phyloP scores from a whole-genome alignment of 2,329 filamentous ascomycete genomes.

The Cercospora janseana region DNA sequence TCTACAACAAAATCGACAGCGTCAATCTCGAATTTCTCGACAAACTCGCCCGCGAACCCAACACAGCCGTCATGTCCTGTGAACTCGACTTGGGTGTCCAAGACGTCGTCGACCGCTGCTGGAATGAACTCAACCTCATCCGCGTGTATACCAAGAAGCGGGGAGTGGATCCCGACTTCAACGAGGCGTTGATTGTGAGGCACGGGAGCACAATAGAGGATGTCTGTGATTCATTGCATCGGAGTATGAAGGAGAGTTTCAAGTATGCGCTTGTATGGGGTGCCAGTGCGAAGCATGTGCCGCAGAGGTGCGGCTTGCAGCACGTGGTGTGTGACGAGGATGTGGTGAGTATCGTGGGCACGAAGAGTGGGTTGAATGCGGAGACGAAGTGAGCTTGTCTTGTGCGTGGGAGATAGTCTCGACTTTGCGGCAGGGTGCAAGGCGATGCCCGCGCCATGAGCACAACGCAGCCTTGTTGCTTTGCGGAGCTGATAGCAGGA shows the following conservation, averaged over 20 bases:
- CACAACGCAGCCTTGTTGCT: too few relatives aligned
- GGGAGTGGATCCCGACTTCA: slow-evolving; percentile 83
- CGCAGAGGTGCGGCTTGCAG: slow-evolving; percentile 83
- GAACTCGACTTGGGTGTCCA: slow-evolving; percentile 90
- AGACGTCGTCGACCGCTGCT: slow-evolving; percentile 92
- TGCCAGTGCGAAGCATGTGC: slow-evolving; percentile 89
- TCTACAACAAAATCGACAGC: slow-evolving; percentile 99
- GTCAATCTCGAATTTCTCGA: slow-evolving; percentile 92
- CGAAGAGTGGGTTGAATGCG: slow-evolving; percentile 37
- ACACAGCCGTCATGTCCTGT: slow-evolving; percentile 96
- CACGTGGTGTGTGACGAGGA: slow-evolving; percentile 74
- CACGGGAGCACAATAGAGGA: slow-evolving; percentile 88
- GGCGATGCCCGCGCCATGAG: too few relatives aligned
- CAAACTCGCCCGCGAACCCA: slow-evolving; percentile 82
- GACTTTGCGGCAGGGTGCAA: too few relatives aligned
- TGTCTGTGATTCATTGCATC: slow-evolving; percentile 92
- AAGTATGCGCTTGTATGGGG: slow-evolving; percentile 99
- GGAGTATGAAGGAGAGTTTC: slow-evolving; percentile 94
- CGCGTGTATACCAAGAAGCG: slow-evolving; percentile 96
- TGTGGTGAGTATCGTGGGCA: slow-evolving; percentile 63
- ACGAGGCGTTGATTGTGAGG: slow-evolving; percentile 88
- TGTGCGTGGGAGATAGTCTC: background rate
- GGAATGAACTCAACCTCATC: slow-evolving; percentile 87
- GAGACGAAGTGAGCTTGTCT: slow-evolving; percentile 3
- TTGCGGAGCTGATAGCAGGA: too few relatives aligned